phyloP scores from a whole-genome alignment of 768 basidiomycete genomes.

The Pleurotus citrinopileatus region DNA sequence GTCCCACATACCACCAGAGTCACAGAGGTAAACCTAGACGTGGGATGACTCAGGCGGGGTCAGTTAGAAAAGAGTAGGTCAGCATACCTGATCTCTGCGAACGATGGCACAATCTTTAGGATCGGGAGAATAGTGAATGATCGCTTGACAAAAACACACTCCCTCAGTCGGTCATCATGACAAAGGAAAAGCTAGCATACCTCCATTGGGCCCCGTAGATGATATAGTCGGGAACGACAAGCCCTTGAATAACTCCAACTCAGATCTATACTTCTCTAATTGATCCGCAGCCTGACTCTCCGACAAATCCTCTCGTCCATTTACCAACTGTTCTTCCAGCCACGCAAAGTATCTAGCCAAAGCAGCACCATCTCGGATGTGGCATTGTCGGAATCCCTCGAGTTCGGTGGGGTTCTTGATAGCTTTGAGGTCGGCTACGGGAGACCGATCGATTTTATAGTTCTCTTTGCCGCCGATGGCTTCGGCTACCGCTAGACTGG shows the following conservation, averaged over 20 bases:
- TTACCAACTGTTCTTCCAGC: conserved; percentile 81
- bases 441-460: conserved; percentile 61
- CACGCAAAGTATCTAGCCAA: conserved; percentile 90
- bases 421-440: conserved; percentile 75
- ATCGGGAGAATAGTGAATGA: conserved; percentile 92
- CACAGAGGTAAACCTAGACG: conserved; percentile 32
- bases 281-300: conserved; percentile 81
- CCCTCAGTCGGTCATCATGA: background rate
- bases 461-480: conserved; percentile 72
- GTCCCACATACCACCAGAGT: conserved; percentile 62
- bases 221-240: conserved; percentile 93
- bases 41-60: background rate
- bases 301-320: conserved; percentile 51
- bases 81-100: conserved; percentile 51
- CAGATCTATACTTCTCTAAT: conserved; percentile 80
- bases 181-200: conserved; percentile 34
- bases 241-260: conserved; percentile 78
- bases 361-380: conserved; percentile 89
- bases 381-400: conserved; percentile 84
- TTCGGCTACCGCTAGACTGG: conserved; percentile 79
- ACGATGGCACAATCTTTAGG: conserved; percentile 71
- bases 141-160: conserved; percentile 48
- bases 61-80: background rate
- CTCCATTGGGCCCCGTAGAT: conserved; percentile 87
- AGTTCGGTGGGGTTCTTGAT: conserved; percentile 82